These are phyloP conservation scores for Fusarium sp. DNA, from an alignment of 2,329 filamentous ascomycete genomes.

Conservation along the genomic window DNA sequence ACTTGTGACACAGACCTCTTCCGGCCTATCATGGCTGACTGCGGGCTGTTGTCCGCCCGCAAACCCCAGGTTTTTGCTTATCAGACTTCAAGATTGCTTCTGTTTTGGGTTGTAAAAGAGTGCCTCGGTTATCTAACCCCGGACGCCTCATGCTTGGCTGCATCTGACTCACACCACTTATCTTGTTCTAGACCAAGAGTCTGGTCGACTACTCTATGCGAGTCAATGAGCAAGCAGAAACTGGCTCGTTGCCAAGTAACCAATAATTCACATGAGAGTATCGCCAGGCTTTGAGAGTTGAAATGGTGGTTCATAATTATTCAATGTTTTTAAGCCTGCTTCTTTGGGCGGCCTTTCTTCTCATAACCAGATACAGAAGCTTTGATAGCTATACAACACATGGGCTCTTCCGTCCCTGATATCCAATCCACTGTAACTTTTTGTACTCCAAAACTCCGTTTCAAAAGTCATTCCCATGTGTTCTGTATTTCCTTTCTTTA, in stretches of 20 bases:
- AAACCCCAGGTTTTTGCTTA: constrained; percentile 1
- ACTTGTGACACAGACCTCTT: background rate
- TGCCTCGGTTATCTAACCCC: constrained; percentile 15
- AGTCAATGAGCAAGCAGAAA: background rate
- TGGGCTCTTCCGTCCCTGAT: constrained; percentile 20
- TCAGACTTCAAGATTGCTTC: background rate
- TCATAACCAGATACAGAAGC: constrained; percentile 31
- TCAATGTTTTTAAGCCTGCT: constrained; percentile 27
- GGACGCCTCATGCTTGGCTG: constrained; percentile 26
- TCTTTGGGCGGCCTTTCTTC: constrained; percentile 25
- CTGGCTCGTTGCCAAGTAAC: background rate
- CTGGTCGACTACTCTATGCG: background rate
- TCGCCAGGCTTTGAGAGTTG: background rate
- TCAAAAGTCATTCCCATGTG: constrained; percentile 32
- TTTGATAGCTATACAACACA: constrained; percentile 30
- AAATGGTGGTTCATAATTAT: constrained; percentile 21
- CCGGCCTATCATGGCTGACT: constrained; percentile 6
- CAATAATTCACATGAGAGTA: constrained; percentile 7
- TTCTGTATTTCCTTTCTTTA: constrained; percentile 42
- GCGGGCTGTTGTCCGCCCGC: background rate
- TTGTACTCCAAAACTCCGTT: constrained; percentile 26
- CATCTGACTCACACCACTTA: background rate
- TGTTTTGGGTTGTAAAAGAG: background rate
- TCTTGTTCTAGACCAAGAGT: constrained; percentile 1
- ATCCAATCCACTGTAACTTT: constrained; percentile 20